Evolutionary conservation across 1,284 basidiomycete species (phyloP).

Genomic region (Ustilago loliicola): DNA sequence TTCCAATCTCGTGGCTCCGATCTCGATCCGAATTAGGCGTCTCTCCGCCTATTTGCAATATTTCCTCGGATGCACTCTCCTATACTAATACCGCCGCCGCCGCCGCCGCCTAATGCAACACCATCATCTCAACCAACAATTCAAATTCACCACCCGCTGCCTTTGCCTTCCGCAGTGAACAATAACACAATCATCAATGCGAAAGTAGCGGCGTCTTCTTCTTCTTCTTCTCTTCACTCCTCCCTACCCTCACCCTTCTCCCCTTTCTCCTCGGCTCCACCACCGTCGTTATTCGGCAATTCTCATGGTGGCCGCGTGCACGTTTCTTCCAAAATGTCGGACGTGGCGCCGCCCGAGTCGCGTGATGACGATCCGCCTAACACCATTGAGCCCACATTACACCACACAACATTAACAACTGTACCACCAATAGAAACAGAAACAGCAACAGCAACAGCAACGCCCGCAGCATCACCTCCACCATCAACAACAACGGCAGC

Average conservation of each 20-base stretch:
- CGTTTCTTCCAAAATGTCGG: slow-evolving; percentile 26
- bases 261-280: background rate
- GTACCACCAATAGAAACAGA: background rate
- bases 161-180: background rate
- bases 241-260: slow-evolving; percentile 1
- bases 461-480: background rate
- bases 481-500: background rate
- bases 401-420: background rate
- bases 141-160: slow-evolving; percentile 1
- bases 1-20: slow-evolving; percentile 1
- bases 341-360: slow-evolving; percentile 30
- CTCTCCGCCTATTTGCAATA: background rate
- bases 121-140: slow-evolving; percentile 33
- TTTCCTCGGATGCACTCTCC: slow-evolving; percentile 15
- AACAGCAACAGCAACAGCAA: background rate
- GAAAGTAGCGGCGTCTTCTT: background rate
- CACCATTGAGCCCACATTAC: background rate
- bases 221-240: slow-evolving; percentile 3
- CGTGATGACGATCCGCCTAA: slow-evolving; percentile 25
- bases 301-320: slow-evolving; percentile 18
- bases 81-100: background rate
- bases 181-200: slow-evolving; percentile 2
- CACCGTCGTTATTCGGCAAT: slow-evolving; percentile 11
- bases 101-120: slow-evolving; percentile 1
- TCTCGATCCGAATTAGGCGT: slow-evolving; percentile 12